A percentile compares a stretch with the other conserved stretches of the same genome.
Evolutionary conservation across 495 filamentous ascomycete genomes (phyloP).

Genomic region (Trichocladium uniseriatum): DNA sequence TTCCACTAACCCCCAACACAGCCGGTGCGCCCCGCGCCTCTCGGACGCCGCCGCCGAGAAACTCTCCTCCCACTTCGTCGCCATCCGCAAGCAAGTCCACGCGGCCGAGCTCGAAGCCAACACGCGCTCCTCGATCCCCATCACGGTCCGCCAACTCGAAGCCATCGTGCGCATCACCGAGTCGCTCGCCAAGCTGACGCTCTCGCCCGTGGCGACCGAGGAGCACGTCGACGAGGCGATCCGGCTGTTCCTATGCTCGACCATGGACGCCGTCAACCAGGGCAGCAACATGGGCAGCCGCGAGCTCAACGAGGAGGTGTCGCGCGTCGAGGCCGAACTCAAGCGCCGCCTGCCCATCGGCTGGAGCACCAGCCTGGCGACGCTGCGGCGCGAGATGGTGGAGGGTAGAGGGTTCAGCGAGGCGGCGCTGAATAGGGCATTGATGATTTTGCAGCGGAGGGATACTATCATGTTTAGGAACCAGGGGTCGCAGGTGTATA

Average conservation of each 20-base stretch:
- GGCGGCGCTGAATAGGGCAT: constrained; percentile 69
- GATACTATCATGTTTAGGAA: constrained; percentile 88
- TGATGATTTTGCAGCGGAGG: constrained; percentile 76
- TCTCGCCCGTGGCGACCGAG: constrained; percentile 78
- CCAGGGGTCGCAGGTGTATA: constrained; percentile 80
- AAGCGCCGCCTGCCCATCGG: constrained; percentile 83
- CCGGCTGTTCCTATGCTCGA: constrained; percentile 88
- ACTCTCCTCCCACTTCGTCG: constrained; percentile 93
- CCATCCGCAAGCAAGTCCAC: constrained; percentile 90
- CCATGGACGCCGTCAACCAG: constrained; percentile 95
- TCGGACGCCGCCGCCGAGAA: constrained; percentile 91
- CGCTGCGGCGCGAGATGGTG: constrained; percentile 80
- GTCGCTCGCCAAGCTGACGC: constrained; percentile 80
- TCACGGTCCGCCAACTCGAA: constrained; percentile 95
- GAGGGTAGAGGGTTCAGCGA: constrained; percentile 82
- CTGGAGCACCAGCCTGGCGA: constrained; percentile 85
- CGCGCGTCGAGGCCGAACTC: constrained; percentile 85
- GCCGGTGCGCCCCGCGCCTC: constrained; percentile 86
- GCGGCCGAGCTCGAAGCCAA: constrained; percentile 79
- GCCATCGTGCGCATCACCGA: constrained; percentile 96
- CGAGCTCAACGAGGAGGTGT: constrained; percentile 82
- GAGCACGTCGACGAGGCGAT: constrained; percentile 96
- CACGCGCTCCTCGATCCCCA: constrained; percentile 83
- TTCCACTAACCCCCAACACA: constrained; percentile 21
- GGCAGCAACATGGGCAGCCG: constrained; percentile 70